These are phyloP conservation scores for Fraxinus cuspidata DNA, from an alignment of 257 asterid species.

Conservation along the genomic window DNA sequence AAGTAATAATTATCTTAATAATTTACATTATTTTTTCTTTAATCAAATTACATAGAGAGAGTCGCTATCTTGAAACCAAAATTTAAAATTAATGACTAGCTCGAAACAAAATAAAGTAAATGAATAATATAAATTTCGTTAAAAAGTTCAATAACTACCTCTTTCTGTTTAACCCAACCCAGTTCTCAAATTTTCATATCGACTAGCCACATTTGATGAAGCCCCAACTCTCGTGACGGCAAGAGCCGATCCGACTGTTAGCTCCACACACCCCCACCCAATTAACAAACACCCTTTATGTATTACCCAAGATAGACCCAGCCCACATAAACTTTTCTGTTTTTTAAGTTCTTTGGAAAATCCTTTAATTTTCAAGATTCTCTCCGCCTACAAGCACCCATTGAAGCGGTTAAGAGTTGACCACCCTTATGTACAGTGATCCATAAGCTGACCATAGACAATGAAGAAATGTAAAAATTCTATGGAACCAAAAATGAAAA, in stretches of 20 bases:
- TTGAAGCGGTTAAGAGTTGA: constrained; percentile 13
- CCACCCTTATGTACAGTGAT: constrained; percentile 4
- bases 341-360: background rate
- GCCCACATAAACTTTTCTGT: background rate
- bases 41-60: too few relatives aligned
- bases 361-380: background rate
- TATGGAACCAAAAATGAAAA: background rate
- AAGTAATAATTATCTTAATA: background rate
- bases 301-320: background rate
- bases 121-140: too few relatives aligned
- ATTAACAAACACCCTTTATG: too few relatives aligned
- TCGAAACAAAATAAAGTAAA: too few relatives aligned
- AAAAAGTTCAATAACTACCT: too few relatives aligned
- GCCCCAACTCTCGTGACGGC: too few relatives aligned
- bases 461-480: constrained; percentile 3
- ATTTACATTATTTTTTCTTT: background rate
- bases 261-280: too few relatives aligned
- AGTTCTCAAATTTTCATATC: background rate
- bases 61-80: too few relatives aligned
- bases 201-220: too few relatives aligned
- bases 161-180: too few relatives aligned
- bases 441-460: background rate
- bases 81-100: too few relatives aligned
- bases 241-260: too few relatives aligned
- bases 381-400: background rate